Percentiles rank a stretch among this genome's conserved stretches.
These are phyloP conservation scores for Neurospora sublineolata DNA, from an alignment of 495 filamentous ascomycete genomes.

Conservation along the genomic window DNA sequence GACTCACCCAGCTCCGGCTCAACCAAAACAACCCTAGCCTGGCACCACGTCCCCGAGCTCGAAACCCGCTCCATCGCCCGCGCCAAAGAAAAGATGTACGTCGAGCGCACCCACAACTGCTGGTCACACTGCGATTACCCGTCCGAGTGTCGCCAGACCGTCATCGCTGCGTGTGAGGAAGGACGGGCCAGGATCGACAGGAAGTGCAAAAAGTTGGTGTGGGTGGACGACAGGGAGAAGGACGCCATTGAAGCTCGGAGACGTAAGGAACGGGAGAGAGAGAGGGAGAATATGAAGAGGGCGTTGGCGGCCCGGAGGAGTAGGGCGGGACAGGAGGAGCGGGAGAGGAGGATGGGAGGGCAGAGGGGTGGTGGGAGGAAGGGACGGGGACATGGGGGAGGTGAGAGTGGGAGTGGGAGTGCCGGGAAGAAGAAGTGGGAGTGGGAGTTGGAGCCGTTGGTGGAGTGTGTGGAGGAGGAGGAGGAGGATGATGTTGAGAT, in stretches of 20 bases:
- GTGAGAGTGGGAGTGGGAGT: background rate
- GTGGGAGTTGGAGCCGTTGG: background rate
- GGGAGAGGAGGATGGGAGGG: background rate
- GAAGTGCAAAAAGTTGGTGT: background rate
- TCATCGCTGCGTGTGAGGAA: conserved; percentile 3
- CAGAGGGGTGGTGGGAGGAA: background rate
- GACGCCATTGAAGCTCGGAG: background rate
- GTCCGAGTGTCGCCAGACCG: conserved; percentile 25
- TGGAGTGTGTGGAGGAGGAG: background rate
- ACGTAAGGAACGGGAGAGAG: background rate
- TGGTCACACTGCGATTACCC: conserved; percentile 34
- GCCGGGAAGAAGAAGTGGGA: background rate
- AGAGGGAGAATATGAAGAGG: background rate
- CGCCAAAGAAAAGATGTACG: conserved; percentile 18
- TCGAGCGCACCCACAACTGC: conserved; percentile 22
- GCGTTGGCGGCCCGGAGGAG: background rate
- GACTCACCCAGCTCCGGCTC: background rate
- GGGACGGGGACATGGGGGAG: background rate
- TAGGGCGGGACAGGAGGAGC: background rate
- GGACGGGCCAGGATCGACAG: background rate
- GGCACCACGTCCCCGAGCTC: background rate
- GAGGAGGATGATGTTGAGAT: background rate
- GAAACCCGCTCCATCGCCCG: background rate
- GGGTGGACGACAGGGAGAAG: background rate
- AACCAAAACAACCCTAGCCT: background rate